Base-by-base conservation (phyloP, 169 alveolate species). In the Plasmodium inui region DNA sequence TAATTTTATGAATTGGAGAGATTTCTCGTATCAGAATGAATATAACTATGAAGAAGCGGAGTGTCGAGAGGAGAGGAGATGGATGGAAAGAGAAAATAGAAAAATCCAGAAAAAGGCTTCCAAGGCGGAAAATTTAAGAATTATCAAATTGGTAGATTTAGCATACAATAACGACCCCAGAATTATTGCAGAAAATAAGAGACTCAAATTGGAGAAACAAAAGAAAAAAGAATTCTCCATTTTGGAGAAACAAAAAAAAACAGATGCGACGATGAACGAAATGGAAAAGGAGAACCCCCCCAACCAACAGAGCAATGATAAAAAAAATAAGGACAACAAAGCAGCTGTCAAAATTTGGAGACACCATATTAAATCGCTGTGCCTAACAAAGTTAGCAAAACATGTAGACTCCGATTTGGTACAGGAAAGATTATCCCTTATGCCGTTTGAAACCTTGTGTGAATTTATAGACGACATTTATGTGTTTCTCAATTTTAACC, bases 1-100 rank as follows among this genome's bases (percentile, higher is more conserved):
- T 71, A 92, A 95, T 82, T 98, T 98, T 86, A 97, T 96, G 73
- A 96, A 98, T 22, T 97, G 98, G 97, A 96, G 99, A 72, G 98
- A 98, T 85, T 98, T 98, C 93, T 96, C 98, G 17, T 97, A 96
- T 55, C 98, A 97, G 80, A 98, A 98, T 30, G 99, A 98, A 79
- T 97, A 98, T 91, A 98, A 97, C 86, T 91, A 97, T 76, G 97
- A 97, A 61, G 99, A 98, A 83, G 99, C 99, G 7, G 98, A 97
- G 70, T 98, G 98, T 84, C 88, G 99, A 92, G 99, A 97, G 83
- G 99, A 98, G 95, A 97, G 98, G 91, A 96, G 99, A 84, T 98
- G 98, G 98, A 98, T 98, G 99, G 98, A 98, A 78, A 97, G 98
- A 70, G 99, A 98, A 91, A 98, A 98, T 96, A 96, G 94, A 74